phyloP scores from a whole-genome alignment of 163 green algal species.

The Coccomyxa subellipsoidea region DNA sequence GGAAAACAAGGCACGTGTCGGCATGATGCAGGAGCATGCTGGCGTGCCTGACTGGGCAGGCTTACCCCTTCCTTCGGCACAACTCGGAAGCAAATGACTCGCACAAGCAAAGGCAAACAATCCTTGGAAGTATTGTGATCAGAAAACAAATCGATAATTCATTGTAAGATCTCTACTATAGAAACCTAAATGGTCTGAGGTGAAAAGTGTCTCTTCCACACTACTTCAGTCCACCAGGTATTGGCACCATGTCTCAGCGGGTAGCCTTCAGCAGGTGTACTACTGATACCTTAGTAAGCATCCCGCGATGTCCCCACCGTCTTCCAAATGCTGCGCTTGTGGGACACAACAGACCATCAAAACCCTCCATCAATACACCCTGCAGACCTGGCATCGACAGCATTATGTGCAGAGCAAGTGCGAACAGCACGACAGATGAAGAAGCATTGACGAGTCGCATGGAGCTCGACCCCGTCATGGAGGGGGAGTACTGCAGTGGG shows the following conservation, averaged over 20 bases:
- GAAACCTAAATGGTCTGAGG: too few species aligned
- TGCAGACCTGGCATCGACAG: background rate
- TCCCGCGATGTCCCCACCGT: background rate
- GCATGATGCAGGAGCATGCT: background rate
- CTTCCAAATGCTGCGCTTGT: background rate
- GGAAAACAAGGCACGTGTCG: background rate
- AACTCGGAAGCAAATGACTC: too few species aligned
- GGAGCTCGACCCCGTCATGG: background rate
- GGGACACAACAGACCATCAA: background rate
- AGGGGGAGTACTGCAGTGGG: slow-evolving; percentile 9
- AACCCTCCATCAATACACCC: background rate
- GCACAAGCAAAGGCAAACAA: too few species aligned
- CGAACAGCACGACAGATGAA: background rate
- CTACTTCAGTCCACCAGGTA: background rate
- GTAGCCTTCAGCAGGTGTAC: background rate
- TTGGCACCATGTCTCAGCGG: background rate
- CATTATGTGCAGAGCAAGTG: background rate
- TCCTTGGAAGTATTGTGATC: too few species aligned
- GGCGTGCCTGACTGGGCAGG: too few species aligned
- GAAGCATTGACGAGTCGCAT: background rate
- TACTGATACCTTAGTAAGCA: background rate
- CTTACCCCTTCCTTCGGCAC: too few species aligned
- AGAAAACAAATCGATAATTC: too few species aligned
- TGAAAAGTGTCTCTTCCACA: background rate
- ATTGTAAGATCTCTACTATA: too few species aligned